phyloP scores from a whole-genome alignment of 2,329 filamentous ascomycete species.

The Sporothrix phasma region DNA sequence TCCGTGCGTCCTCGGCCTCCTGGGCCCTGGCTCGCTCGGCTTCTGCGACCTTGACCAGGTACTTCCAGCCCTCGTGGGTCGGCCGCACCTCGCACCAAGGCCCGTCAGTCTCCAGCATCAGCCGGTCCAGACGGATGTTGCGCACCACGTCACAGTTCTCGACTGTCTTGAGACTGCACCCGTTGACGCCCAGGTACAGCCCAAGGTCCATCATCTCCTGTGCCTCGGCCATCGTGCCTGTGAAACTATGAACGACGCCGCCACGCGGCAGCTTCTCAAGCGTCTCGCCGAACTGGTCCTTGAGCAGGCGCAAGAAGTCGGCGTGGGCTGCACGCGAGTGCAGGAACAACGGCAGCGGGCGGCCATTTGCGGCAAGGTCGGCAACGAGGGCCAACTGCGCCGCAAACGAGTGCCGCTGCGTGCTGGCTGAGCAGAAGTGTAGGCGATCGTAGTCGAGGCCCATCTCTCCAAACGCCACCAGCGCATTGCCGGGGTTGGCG shows the following conservation, averaged over 20 bases:
- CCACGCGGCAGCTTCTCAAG: slow-evolving; percentile 56
- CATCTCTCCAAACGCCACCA: slow-evolving; percentile 86
- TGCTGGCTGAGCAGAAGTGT: slow-evolving; percentile 65
- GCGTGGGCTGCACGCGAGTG: slow-evolving; percentile 80
- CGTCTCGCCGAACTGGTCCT: slow-evolving; percentile 43
- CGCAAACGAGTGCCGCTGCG: slow-evolving; percentile 77
- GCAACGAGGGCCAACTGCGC: slow-evolving; percentile 72
- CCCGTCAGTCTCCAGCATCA: slow-evolving; percentile 95
- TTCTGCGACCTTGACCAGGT: slow-evolving; percentile 33
- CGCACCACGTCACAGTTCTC: slow-evolving; percentile 83
- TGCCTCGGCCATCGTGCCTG: slow-evolving; percentile 80
- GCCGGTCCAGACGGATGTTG: slow-evolving; percentile 62
- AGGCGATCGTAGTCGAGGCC: slow-evolving; percentile 93
- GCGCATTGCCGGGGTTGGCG: slow-evolving; percentile 39
- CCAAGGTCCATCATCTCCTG: slow-evolving; percentile 62
- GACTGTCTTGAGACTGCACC: slow-evolving; percentile 88
- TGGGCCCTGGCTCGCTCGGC: slow-evolving; percentile 22
- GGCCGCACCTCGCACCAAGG: slow-evolving; percentile 95
- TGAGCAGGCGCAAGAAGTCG: slow-evolving; percentile 70
- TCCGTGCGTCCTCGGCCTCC: slow-evolving; percentile 15
- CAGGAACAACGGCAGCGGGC: slow-evolving; percentile 75
- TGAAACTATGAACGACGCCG: slow-evolving; percentile 91
- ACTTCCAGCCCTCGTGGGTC: slow-evolving; percentile 74
- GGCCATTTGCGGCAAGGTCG: slow-evolving; percentile 39
- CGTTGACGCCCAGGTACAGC: slow-evolving; percentile 89